Evolutionary conservation across 1,139 yeast genomes (phyloP).

Genomic region (Arxiozyma slooffiae): DNA sequence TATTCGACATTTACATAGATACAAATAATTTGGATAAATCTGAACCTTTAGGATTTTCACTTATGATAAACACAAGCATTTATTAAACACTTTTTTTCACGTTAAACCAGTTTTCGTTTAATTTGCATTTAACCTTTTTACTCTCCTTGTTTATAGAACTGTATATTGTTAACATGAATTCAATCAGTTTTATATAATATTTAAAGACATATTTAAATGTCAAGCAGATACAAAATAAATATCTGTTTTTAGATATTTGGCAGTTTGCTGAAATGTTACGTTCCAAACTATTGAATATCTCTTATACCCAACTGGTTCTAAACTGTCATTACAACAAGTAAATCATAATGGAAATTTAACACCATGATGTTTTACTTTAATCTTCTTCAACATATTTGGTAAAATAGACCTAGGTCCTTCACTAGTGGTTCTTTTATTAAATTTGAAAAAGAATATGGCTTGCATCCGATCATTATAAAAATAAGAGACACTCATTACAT

Average conservation of each 20-base stretch:
- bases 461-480: conserved; percentile 54
- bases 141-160: conserved; percentile 37
- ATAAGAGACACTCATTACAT: conserved; percentile 65
- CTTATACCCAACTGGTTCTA: conserved; percentile 8
- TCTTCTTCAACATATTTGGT: conserved; percentile 44
- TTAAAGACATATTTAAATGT: conserved; percentile 60
- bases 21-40: conserved; percentile 39
- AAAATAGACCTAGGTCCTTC: conserved; percentile 76
- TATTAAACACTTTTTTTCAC: conserved; percentile 80
- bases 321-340: conserved; percentile 7
- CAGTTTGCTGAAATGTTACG: conserved; percentile 34
- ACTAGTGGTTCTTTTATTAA: conserved; percentile 53
- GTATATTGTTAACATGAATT: conserved; percentile 35
- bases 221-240: conserved; percentile 79
- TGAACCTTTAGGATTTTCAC: conserved; percentile 37
- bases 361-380: conserved; percentile 65
- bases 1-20: conserved; percentile 49
- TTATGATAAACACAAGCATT: conserved; percentile 53
- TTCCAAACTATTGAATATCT: conserved; percentile 9
- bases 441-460: conserved; percentile 57
- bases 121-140: conserved; percentile 42
- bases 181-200: conserved; percentile 48
- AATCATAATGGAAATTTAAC: conserved; percentile 21
- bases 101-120: conserved; percentile 78
- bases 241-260: conserved; percentile 82